These are phyloP conservation scores for Chlamydomonas urium DNA, from an alignment of 139 green algal genomes.

Conservation along the genomic window DNA sequence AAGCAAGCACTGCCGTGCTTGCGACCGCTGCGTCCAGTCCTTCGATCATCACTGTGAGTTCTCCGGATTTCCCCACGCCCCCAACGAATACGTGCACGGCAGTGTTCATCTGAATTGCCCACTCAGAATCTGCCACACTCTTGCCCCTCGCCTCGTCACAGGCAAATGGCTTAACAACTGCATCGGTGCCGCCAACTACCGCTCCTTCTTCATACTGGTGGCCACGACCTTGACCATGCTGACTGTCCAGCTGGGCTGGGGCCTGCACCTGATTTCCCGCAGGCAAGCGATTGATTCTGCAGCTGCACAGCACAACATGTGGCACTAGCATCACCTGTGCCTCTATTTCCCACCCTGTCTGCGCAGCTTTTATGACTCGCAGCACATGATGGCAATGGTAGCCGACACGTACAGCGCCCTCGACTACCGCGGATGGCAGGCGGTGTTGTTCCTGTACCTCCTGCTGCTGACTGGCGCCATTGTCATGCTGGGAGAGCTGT, in stretches of 20 bases:
- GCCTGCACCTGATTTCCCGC: conserved; percentile 39
- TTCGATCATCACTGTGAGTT: conserved; percentile 88
- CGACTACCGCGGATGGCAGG: conserved; percentile 12
- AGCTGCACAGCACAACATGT: too few relatives aligned
- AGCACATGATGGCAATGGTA: conserved; percentile 17
- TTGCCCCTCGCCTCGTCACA: too few relatives aligned
- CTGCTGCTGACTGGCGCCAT: conserved; percentile 18
- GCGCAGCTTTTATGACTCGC: conserved; percentile 33
- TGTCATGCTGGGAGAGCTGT: conserved; percentile 55
- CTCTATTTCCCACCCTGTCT: too few relatives aligned
- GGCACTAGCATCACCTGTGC: too few relatives aligned
- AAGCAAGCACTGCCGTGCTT: conserved; percentile 74
- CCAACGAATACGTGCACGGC: too few relatives aligned
- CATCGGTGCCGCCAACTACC: conserved; percentile 68
- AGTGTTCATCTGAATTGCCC: too few relatives aligned
- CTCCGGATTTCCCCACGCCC: too few relatives aligned
- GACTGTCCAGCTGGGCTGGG: conserved; percentile 35
- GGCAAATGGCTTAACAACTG: conserved; percentile 72
- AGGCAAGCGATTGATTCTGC: too few relatives aligned
- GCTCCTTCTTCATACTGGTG: conserved; percentile 57
- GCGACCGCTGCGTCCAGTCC: conserved; percentile 63
- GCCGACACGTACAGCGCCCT: background rate
- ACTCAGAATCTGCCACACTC: too few relatives aligned
- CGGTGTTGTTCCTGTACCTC: conserved; percentile 34
- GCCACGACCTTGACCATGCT: conserved; percentile 26